A percentile compares a stretch with the other conserved stretches of the same genome.
Evolutionary conservation across 257 asterid genomes (phyloP).

Genomic region (Gynochthodes officinalis): DNA sequence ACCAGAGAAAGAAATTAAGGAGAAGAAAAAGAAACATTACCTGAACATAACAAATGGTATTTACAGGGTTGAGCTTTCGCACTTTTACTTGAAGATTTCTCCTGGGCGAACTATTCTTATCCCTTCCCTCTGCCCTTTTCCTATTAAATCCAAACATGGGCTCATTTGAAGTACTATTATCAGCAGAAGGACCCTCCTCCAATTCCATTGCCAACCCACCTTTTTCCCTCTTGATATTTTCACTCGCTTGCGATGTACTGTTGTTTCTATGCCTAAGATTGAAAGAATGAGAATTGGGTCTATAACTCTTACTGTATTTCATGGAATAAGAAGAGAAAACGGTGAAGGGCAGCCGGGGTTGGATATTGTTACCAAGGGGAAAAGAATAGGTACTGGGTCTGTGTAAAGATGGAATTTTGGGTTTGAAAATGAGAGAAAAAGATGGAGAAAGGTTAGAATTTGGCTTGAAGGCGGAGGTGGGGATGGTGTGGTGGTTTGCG

Average conservation of each 20-base stretch:
- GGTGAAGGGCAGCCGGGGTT: conserved; percentile 30
- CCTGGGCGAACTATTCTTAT: conserved; percentile 47
- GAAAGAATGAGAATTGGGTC: conserved; percentile 36
- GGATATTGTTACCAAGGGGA: conserved; percentile 7
- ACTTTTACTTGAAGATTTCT: conserved; percentile 66
- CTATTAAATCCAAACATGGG: conserved; percentile 52
- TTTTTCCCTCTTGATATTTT: conserved; percentile 24
- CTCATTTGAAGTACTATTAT: conserved; percentile 20
- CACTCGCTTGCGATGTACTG: conserved; percentile 36
- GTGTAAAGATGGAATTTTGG: conserved; percentile 16
- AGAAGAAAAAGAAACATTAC: conserved; percentile 22
- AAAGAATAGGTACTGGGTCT: conserved; percentile 11
- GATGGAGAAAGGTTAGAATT: conserved; percentile 28
- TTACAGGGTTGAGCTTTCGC: conserved; percentile 73
- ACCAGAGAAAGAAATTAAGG: not conserved
- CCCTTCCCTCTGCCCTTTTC: conserved; percentile 87
- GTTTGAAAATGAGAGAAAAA: conserved; percentile 19
- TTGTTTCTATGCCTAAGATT: conserved; percentile 24
- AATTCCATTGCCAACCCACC: conserved; percentile 51
- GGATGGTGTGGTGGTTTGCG: conserved; percentile 40
- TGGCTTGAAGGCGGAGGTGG: conserved; percentile 34
- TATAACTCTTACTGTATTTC: conserved; percentile 20
- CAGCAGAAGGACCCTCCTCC: conserved; percentile 38
- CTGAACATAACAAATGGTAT: conserved; percentile 79
- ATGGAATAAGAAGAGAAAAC: conserved; percentile 44